Percentiles rank a stretch among this genome's conserved stretches.
phyloP scores from a whole-genome alignment of 129 eudicot genomes.

The Sambucus nigra region DNA sequence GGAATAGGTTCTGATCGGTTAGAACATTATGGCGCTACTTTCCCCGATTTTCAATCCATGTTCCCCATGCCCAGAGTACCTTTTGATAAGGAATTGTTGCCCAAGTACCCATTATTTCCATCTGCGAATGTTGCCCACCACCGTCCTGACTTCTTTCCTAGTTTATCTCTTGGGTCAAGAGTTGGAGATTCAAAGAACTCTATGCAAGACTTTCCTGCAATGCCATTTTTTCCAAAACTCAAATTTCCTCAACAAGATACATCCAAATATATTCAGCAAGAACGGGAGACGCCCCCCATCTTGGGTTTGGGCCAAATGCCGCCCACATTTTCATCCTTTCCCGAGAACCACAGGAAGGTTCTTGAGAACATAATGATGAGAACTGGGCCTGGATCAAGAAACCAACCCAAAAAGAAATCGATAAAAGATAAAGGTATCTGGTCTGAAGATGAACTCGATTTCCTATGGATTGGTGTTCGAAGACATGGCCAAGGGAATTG shows the following conservation, averaged over 20 bases:
- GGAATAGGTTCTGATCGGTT: slow-evolving; percentile 32
- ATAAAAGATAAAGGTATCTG: slow-evolving; percentile 54
- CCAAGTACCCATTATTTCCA: slow-evolving; percentile 38
- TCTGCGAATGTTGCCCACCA: slow-evolving; percentile 29
- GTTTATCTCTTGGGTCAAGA: slow-evolving; percentile 55
- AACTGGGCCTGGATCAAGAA: slow-evolving; percentile 57
- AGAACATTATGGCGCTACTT: slow-evolving; percentile 28
- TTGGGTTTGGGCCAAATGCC: slow-evolving; percentile 50
- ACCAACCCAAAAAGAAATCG: slow-evolving; percentile 31
- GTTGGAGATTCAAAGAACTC: slow-evolving; percentile 22
- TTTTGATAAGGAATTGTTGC: slow-evolving; percentile 45
- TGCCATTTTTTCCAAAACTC: slow-evolving; percentile 59
- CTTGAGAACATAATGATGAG: slow-evolving; percentile 77
- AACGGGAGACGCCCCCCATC: slow-evolving; percentile 37
- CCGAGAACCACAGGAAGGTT: slow-evolving; percentile 80
- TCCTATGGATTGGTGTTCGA: slow-evolving; percentile 86
- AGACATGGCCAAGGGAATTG: slow-evolving; percentile 83
- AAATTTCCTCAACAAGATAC: slow-evolving; percentile 32
- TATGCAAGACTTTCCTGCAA: slow-evolving; percentile 23
- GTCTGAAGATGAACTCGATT: slow-evolving; percentile 96
- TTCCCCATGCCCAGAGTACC: slow-evolving; percentile 50
- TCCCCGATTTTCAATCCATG: slow-evolving; percentile 39
- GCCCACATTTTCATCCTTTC: slow-evolving; percentile 41
- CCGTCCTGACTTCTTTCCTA: slow-evolving; percentile 50
- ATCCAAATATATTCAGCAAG: slow-evolving; percentile 34